Evolutionary conservation across 176 grass and related monocot species (phyloP).

Genomic region (Canna indica): DNA sequence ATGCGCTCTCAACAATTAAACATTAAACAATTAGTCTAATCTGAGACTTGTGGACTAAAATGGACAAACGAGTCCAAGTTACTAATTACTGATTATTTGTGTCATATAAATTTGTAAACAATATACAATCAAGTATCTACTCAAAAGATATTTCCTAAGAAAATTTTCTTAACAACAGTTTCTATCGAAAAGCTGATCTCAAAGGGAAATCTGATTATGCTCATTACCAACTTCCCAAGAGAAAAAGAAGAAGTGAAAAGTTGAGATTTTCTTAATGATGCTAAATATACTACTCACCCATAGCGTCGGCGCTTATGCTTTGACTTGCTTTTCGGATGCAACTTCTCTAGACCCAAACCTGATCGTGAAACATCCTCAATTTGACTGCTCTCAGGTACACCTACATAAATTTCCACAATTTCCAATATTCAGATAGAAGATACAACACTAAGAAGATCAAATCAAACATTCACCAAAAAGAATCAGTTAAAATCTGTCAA

Average conservation of each 20-base stretch:
- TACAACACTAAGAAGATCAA: background rate
- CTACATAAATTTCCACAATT: slow-evolving; percentile 23
- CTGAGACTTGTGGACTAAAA: too few species aligned
- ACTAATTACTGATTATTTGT: too few species aligned
- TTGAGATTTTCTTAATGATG: background rate
- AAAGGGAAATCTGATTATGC: too few species aligned
- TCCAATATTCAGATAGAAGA: background rate
- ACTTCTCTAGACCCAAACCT: slow-evolving; percentile 31
- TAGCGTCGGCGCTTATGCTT: slow-evolving; percentile 62
- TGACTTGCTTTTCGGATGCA: slow-evolving; percentile 52
- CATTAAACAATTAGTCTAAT: too few species aligned
- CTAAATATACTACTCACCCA: slow-evolving; percentile 37
- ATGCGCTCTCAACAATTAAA: too few species aligned
- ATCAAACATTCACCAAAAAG: background rate
- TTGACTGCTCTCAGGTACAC: slow-evolving; percentile 36
- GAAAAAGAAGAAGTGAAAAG: slow-evolving; percentile 8
- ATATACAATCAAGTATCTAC: too few species aligned
- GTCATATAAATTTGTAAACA: too few species aligned
- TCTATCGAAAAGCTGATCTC: too few species aligned
- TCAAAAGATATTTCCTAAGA: too few species aligned
- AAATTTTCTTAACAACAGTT: too few species aligned
- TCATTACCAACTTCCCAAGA: too few species aligned
- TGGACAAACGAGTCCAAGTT: too few species aligned
- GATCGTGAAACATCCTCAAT: slow-evolving; percentile 36
- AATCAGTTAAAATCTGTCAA: background rate